Conservation (phyloP, 2,329 filamentous ascomycete genomes). For the Aspergillus jensenii region DNA sequence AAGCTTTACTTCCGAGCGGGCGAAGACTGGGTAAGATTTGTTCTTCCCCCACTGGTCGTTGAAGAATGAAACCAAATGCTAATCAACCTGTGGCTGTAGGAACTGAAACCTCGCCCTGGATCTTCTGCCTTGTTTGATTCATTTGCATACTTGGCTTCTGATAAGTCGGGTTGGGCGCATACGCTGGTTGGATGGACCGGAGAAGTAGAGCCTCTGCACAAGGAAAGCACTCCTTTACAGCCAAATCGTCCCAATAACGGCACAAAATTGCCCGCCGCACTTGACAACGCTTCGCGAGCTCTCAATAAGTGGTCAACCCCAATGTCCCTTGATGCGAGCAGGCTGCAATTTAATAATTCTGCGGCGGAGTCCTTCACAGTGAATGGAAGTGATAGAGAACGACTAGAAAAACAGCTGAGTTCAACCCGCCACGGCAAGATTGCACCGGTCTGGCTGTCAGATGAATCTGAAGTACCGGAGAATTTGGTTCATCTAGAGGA, state of each 20-base stretch:
- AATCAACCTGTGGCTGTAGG: constrained; percentile 47
- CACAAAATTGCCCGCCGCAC: constrained; percentile 27
- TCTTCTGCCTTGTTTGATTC: constrained; percentile 92
- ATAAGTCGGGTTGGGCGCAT: constrained; percentile 82
- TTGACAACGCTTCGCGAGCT: constrained; percentile 40
- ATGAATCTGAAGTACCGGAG: constrained; percentile 69
- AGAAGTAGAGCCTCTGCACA: constrained; percentile 63
- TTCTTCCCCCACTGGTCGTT: neutral
- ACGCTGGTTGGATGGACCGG: constrained; percentile 94
- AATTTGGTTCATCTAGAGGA: constrained; percentile 73
- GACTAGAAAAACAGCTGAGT: constrained; percentile 72
- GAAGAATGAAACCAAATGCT: constrained; percentile 4
- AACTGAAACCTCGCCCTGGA: constrained; percentile 74
- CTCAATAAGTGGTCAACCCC: constrained; percentile 77
- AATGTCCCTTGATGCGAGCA: constrained; percentile 66
- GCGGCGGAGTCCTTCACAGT: constrained; percentile 70
- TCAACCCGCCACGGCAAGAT: constrained; percentile 75
- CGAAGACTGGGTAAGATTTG: constrained; percentile 54
- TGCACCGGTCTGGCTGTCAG: constrained; percentile 83
- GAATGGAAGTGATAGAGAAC: constrained; percentile 65
- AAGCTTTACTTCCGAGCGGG: constrained; percentile 54
- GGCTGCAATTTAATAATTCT: constrained; percentile 57
- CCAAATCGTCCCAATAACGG: constrained; percentile 28
- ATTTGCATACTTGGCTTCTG: constrained; percentile 82
- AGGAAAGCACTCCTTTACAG: constrained; percentile 29